Conservation (phyloP, 2,329 filamentous ascomycete genomes). For the Thelonectria blattea region DNA sequence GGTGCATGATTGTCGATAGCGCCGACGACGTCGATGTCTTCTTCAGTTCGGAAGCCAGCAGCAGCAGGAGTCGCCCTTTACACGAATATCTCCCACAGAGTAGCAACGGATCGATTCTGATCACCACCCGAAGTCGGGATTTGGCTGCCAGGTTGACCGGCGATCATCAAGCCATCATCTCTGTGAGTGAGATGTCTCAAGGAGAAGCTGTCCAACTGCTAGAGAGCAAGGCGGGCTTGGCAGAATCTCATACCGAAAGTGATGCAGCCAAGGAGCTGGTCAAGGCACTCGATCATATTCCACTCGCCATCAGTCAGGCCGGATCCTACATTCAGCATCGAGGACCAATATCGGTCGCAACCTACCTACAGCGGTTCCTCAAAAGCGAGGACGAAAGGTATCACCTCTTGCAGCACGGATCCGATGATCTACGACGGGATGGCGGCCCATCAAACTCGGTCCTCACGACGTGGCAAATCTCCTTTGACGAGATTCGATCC, state of each 20-base stretch:
- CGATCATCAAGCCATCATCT: not conserved
- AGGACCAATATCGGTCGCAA: too few species aligned
- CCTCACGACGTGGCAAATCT: conserved; percentile 38
- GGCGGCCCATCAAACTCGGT: conserved; percentile 35
- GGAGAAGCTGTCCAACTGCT: not conserved
- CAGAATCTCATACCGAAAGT: too few species aligned
- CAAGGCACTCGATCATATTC: not conserved
- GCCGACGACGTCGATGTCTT: not conserved
- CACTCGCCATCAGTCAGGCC: not conserved
- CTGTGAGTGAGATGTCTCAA: not conserved
- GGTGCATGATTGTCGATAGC: conserved; percentile 1
- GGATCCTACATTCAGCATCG: too few species aligned
- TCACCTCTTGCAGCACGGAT: not conserved
- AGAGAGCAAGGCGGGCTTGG: not conserved
- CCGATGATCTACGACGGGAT: conserved; percentile 12
- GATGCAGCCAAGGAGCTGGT: not conserved
- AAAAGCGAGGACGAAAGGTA: not conserved
- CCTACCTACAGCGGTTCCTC: not conserved
- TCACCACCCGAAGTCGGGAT: not conserved
- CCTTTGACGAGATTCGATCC: conserved; percentile 43
- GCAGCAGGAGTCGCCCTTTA: not conserved
- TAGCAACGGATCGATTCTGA: not conserved
- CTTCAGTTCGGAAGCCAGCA: not conserved
- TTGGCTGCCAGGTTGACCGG: not conserved
- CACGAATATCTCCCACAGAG: not conserved